Evolutionary conservation across 331 rosid species (phyloP).

Genomic region (Malus hybrid): DNA sequence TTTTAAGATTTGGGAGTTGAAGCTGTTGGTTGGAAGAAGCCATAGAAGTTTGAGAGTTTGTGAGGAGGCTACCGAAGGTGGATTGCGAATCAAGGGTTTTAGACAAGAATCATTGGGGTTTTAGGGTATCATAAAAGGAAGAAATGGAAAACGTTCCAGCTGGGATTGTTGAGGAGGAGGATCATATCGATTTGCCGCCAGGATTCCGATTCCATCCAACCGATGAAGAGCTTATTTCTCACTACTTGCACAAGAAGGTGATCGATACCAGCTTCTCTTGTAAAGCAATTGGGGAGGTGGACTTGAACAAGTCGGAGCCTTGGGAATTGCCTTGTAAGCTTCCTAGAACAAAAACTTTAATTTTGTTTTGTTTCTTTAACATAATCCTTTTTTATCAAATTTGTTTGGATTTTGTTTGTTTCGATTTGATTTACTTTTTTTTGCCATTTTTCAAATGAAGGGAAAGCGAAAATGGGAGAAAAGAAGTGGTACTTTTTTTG

Average conservation of each 20-base stretch:
- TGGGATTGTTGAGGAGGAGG: conserved; percentile 26
- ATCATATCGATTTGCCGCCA: conserved; percentile 60
- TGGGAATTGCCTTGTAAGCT: conserved; percentile 84
- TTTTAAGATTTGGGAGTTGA: neutral
- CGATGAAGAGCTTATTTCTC: conserved; percentile 82
- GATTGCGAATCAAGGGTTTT: neutral
- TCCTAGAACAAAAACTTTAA: neutral
- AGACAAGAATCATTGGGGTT: neutral
- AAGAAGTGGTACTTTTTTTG: conserved; percentile 93
- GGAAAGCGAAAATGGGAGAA: conserved; percentile 91
- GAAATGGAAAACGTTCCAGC: conserved; percentile 34
- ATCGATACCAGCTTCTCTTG: conserved; percentile 42
- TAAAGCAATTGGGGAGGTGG: conserved; percentile 73
- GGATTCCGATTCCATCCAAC: conserved; percentile 89
- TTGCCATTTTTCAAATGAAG: conserved; percentile 15
- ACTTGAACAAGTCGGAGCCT: conserved; percentile 88
- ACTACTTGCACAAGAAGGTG: conserved; percentile 60
- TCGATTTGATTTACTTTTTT: neutral
- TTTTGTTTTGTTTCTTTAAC: neutral
- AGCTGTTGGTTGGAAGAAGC: neutral
- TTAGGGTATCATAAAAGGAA: neutral
- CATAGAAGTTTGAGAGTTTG: neutral
- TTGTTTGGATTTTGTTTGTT: neutral
- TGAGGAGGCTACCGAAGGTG: neutral
- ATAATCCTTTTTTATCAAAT: neutral